Base-by-base conservation (phyloP, 108 stramenopile genomes). In the Asterionellopsis glacialis region DNA sequence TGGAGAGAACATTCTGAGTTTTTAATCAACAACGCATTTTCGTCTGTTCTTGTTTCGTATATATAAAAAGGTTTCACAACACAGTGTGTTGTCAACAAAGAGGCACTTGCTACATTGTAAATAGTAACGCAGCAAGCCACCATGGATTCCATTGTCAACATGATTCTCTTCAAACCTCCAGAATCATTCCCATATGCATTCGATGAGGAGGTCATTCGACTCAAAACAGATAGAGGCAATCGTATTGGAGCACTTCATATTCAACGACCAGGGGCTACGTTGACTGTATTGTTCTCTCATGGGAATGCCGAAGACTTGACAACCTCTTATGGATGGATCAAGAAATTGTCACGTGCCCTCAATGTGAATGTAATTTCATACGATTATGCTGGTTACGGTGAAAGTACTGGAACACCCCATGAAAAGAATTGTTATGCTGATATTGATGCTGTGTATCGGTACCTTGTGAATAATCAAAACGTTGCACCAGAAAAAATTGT, bases 361-460 rank as follows among this genome's bases (percentile, higher is more conserved):
- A 68, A 77, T 45, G 84, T 91, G n/a, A 87, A 93, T 63, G 78
- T 95, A 1, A 22, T 95, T 16, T 85, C 81, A 23, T 95, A 91
- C 60, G 93, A 93, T 62, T 93, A 93, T 48, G 59, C 81, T 0
- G 91, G 91, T 11, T 90, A 90, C 63, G 91, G 88, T 13, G 73
- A 68, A 24, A 51, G 69, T 26, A 55, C 45, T 11, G 23, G 41
- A 21, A 39, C 61, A 52, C 71, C 78, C 24, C 78, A 74, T 38
- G 82, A 83, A 51, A 55, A 63, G 33, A 38, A 80, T 41, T 78
- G 77, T 48, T 95, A 92, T 72, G 77, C 75, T 11, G 88, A 94
- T 58, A 79, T 91, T 43, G 70, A 84, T 22, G 75, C 84, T 10
- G 87, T 79, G 19, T 91, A 81, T 51, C 59, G 79, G 5, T 83